Evolutionary conservation across 2,329 filamentous ascomycete genomes (phyloP), one percentile per base, ranked within the genome.

Genomic region (Ascochyta viciae-villosae): DNA sequence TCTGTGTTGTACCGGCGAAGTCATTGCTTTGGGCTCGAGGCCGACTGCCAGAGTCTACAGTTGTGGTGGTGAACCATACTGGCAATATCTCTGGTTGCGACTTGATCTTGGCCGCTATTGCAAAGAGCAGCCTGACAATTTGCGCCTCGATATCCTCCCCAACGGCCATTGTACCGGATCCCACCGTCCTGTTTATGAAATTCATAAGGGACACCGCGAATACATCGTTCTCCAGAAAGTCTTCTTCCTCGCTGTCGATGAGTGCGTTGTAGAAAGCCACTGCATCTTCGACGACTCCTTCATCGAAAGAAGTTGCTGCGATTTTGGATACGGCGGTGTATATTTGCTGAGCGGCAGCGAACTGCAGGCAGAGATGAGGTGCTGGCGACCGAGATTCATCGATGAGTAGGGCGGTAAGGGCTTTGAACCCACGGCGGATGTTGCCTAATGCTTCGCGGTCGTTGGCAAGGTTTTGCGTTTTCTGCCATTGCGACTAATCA

Each of bases 211-310:
- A 94, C 54, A 88, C 86, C 2, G 95, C 92, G 74, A 99, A 99
- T 50, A 86, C 83, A 29, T 89, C 85, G 70, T 90, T 96, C 71
- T 96, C 91, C 43, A 97, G 86, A 70, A 98, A 96, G 33, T 92
- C 92, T 73, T 97, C 95, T 77, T 97, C 93, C 76, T 98, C 95
- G 74, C 92, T 95, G 77, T 99, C 95, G 68, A 98, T 91, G 61
- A 99, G 83, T 15, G 92, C 92, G 54, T 91, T 92, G 76, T 97
- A 97, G 72, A 97, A 88, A 37, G 89, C 82, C 34, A 96, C 89
- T 24, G 91, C 90, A 70, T 94, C 90, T 62, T 89, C 88, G 65
- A 98, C 89, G 70, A 97, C 89, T 71, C 87, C 89, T 67, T 96
- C 90, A 75, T 96, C 90, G 74, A 91, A 89, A 29, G 90, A 92